Conservation (phyloP, 768 basidiomycete species). For the Xerocomellus intermedius region DNA sequence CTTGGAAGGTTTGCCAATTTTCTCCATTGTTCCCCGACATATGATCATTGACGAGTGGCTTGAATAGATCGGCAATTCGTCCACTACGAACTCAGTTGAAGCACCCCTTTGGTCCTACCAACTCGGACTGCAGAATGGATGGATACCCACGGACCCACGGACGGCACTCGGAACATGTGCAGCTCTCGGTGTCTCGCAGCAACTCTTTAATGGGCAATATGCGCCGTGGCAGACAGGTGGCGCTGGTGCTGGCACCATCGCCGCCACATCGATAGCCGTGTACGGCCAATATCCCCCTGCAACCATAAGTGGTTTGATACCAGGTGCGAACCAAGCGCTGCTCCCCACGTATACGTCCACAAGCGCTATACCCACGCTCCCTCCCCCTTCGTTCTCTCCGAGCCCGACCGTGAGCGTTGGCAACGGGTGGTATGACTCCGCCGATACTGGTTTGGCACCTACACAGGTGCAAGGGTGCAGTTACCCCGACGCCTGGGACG, state of each 20-base stretch:
- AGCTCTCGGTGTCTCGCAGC: slow-evolving; percentile 44
- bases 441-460: slow-evolving; percentile 52
- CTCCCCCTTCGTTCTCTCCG: slow-evolving; percentile 51
- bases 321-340: slow-evolving; percentile 32
- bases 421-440: slow-evolving; percentile 56
- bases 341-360: slow-evolving; percentile 69
- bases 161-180: slow-evolving; percentile 62
- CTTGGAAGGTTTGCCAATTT: slow-evolving; percentile 55
- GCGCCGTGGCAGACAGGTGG: slow-evolving; percentile 70
- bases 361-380: slow-evolving; percentile 53
- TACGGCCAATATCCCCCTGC: slow-evolving; percentile 56
- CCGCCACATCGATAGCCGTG: slow-evolving; percentile 37
- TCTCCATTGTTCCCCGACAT: neutral
- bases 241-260: slow-evolving; percentile 50
- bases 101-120: slow-evolving; percentile 70
- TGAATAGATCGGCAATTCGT: slow-evolving; percentile 54
- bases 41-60: neutral
- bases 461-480: slow-evolving; percentile 61
- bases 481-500: slow-evolving; percentile 66
- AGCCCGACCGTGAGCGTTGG: slow-evolving; percentile 42
- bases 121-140: slow-evolving; percentile 69
- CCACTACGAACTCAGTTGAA: slow-evolving; percentile 45
- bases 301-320: slow-evolving; percentile 45
- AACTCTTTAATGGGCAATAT: slow-evolving; percentile 52
- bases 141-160: slow-evolving; percentile 76